Conservation (phyloP, 2,329 filamentous ascomycete genomes). For the Sclerotinia nivalis region DNA sequence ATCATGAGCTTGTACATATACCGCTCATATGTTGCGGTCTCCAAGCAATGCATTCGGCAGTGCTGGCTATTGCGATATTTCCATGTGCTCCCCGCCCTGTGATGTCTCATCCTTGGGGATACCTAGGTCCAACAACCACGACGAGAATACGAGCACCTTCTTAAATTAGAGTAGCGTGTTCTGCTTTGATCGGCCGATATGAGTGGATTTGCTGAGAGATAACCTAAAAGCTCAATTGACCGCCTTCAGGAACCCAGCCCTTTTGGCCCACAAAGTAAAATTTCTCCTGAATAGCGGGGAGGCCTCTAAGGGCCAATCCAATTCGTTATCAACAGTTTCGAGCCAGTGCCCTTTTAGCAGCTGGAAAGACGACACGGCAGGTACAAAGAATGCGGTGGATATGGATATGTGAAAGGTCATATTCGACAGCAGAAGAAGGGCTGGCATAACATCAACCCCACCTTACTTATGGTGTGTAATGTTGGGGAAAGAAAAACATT, state of each 20-base stretch:
- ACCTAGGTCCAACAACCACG: not conserved
- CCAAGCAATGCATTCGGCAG: not conserved
- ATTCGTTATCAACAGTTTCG: not conserved
- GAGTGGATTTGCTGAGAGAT: not conserved
- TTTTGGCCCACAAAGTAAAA: not conserved
- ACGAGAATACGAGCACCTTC: constrained; percentile 15
- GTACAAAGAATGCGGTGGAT: not conserved
- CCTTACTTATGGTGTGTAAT: no score
- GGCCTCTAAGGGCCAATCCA: not conserved
- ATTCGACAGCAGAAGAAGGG: not conserved
- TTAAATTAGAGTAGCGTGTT: constrained; percentile 5
- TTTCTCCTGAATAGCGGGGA: not conserved
- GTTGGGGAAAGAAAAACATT: not conserved
- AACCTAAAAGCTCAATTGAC: not conserved
- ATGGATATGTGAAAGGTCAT: not conserved
- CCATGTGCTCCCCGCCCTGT: not conserved
- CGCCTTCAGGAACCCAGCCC: not conserved
- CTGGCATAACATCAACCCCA: no score
- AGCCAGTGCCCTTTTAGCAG: not conserved
- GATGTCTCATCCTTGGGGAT: not conserved
- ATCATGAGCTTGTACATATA: not conserved
- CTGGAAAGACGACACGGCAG: not conserved
- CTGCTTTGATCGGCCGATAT: not conserved
- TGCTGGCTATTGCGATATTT: not conserved
- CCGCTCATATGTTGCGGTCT: not conserved